Percentiles rank a stretch among this genome's conserved stretches.
Conservation (phyloP, 805 yeast species). For the Metschnikowia gelsemii region DNA sequence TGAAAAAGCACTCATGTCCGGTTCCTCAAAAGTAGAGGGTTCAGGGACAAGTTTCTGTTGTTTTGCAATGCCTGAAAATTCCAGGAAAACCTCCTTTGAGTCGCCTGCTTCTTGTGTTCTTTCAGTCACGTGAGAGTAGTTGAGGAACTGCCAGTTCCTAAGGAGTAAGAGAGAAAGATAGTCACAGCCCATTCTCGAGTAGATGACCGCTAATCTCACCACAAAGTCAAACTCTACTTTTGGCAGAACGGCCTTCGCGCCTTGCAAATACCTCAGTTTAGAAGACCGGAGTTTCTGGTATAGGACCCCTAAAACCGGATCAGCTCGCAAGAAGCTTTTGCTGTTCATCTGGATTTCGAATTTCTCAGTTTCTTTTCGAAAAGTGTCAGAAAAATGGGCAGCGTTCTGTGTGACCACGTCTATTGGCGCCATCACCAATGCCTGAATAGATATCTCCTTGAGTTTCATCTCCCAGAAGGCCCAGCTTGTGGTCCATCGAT, state of each 20-base stretch:
- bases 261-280: slow-evolving; percentile 49
- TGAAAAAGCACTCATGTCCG: slow-evolving; percentile 73
- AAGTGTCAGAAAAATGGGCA: slow-evolving; percentile 24
- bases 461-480: slow-evolving; percentile 61
- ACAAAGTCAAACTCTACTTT: slow-evolving; percentile 60
- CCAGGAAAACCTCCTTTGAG: slow-evolving; percentile 17
- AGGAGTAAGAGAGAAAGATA: slow-evolving; percentile 63
- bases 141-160: slow-evolving; percentile 63
- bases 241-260: slow-evolving; percentile 45
- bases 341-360: slow-evolving; percentile 19
- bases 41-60: slow-evolving; percentile 34
- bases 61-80: slow-evolving; percentile 14
- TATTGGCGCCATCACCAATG: slow-evolving; percentile 58
- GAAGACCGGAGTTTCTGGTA: slow-evolving; percentile 60
- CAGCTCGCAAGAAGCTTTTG: slow-evolving; percentile 59
- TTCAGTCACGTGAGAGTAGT: slow-evolving; percentile 12
- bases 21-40: slow-evolving; percentile 59
- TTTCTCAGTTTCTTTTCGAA: slow-evolving; percentile 16
- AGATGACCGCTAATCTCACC: slow-evolving; percentile 60
- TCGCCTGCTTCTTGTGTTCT: background rate
- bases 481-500: slow-evolving; percentile 83
- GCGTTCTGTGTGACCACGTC: slow-evolving; percentile 26
- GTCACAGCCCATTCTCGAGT: slow-evolving; percentile 90
- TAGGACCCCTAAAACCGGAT: slow-evolving; percentile 73
- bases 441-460: slow-evolving; percentile 52